Evolutionary conservation across 2,329 filamentous ascomycete species (phyloP).

Genomic region (Aureobasidium vineae): DNA sequence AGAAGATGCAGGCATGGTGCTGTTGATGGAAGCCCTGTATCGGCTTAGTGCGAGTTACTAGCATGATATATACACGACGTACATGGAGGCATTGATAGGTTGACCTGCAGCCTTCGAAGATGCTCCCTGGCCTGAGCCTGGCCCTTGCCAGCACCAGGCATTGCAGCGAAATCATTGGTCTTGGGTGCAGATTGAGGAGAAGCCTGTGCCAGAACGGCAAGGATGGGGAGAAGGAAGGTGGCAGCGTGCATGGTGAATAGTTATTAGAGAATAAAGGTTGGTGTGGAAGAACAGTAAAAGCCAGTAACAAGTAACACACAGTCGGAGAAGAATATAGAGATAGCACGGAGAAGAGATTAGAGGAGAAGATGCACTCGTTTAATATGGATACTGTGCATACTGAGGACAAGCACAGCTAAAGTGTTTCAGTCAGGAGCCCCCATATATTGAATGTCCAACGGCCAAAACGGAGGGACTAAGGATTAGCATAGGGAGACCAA

Average conservation of each 20-base stretch:
- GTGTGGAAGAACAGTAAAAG: neutral
- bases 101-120: neutral
- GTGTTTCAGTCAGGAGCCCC: neutral
- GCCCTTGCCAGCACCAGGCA: constrained; percentile 5
- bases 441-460: constrained; percentile 19
- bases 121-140: neutral
- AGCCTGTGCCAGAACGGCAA: constrained; percentile 24
- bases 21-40: neutral
- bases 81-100: neutral
- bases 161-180: neutral
- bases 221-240: constrained; percentile 13
- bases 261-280: neutral
- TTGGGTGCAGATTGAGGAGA: neutral
- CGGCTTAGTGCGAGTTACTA: too few species aligned
- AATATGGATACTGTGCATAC: neutral
- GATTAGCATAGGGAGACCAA: neutral
- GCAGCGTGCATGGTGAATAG: constrained; percentile 14
- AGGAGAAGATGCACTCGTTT: neutral
- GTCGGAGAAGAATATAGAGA: neutral
- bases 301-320: neutral
- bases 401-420: neutral
- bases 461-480: neutral
- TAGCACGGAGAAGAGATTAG: neutral
- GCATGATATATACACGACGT: neutral
- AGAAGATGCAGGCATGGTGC: constrained; percentile 15